A percentile compares a stretch with the other conserved stretches of the same genome.
Conservation (phyloP, 1,284 basidiomycete genomes). For the Chalciporus sp. region DNA sequence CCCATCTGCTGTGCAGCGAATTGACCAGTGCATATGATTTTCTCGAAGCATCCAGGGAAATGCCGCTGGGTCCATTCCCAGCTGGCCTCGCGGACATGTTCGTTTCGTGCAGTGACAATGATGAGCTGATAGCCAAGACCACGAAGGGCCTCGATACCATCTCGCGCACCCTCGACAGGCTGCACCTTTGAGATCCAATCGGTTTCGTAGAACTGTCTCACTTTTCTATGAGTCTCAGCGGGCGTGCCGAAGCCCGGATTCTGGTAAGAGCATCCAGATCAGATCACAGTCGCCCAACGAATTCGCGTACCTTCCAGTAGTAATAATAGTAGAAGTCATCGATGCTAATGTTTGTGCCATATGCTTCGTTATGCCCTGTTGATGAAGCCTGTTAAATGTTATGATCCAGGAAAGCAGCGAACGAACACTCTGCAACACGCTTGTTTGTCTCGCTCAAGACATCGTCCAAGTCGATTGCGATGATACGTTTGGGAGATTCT, state of each 20-base stretch:
- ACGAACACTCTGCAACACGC: constrained; percentile 66
- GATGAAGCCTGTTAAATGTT: constrained; percentile 3
- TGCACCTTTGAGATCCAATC: constrained; percentile 52
- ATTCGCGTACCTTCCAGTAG: constrained; percentile 21
- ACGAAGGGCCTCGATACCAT: constrained; percentile 58
- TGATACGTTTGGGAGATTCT: constrained; percentile 42
- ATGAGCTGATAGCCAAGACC: constrained; percentile 68
- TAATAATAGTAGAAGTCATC: constrained; percentile 58
- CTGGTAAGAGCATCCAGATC: constrained; percentile 34
- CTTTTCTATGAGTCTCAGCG: constrained; percentile 59
- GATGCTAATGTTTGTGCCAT: constrained; percentile 52
- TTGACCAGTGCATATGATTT: constrained; percentile 76
- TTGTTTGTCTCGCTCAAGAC: constrained; percentile 73
- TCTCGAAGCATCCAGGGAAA: constrained; percentile 68
- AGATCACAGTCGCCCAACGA: constrained; percentile 59
- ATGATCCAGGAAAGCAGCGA: background rate
- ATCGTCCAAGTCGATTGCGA: constrained; percentile 80
- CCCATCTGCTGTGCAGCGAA: constrained; percentile 46
- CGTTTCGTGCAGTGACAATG: constrained; percentile 74
- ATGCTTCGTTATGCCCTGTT: constrained; percentile 72
- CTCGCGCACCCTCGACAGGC: constrained; percentile 67
- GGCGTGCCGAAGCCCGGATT: constrained; percentile 75
- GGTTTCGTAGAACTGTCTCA: constrained; percentile 60
- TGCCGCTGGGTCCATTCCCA: constrained; percentile 69
- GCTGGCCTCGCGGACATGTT: constrained; percentile 58